Base-by-base conservation (phyloP, 2,329 filamentous ascomycete genomes). In the Tolypocladium amazonense region DNA sequence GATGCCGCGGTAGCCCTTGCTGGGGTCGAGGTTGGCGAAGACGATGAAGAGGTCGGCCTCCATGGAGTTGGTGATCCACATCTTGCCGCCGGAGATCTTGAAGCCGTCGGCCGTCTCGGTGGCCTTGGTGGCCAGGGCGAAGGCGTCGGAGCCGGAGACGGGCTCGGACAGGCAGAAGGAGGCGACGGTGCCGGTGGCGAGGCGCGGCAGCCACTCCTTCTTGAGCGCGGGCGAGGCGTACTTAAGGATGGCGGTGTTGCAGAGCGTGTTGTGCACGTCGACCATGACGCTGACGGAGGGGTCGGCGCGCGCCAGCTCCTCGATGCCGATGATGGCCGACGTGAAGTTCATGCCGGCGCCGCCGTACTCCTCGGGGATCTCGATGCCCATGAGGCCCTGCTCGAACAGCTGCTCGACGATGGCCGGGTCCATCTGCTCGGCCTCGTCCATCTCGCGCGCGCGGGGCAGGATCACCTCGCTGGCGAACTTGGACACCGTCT, bases 291-390 rank as follows among this genome's bases (percentile, higher is more conserved):
- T 93, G 63, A 99, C 94, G 65, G 90, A 95, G 47, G 94, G 94
- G 71, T 99, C 94, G 23, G 96, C 89, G 60, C 92, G 85, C 0
- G 94, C 94, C 62, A 99, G 81, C 81, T 99, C 94, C 77, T 99
- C 94, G 68, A 99, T 99, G 35, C 90, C 93, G 53, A 99, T 88
- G 71, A 99, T 96, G 62, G 92, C 93, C 1, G 92, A 80, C 0
- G 94, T 97, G 77, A 99, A 99, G 83, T 97, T 97, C 94, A 99
- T 97, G 67, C 92, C 94, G 0, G 93, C 90, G 62, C 94, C 94
- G 62, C 94, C 94, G 72, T 88, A 99, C 75, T 97, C 92, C 75
- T 99, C 94, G 20, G 94, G 93, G 60, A 99, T 96, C 78, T 99
- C 94, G 64, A 99, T 84, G 63, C 92, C 89, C 94, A 99, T 99